Evolutionary conservation across 192 early-diverging fungal genomes (phyloP).

Genomic region (Backusella macrospora): DNA sequence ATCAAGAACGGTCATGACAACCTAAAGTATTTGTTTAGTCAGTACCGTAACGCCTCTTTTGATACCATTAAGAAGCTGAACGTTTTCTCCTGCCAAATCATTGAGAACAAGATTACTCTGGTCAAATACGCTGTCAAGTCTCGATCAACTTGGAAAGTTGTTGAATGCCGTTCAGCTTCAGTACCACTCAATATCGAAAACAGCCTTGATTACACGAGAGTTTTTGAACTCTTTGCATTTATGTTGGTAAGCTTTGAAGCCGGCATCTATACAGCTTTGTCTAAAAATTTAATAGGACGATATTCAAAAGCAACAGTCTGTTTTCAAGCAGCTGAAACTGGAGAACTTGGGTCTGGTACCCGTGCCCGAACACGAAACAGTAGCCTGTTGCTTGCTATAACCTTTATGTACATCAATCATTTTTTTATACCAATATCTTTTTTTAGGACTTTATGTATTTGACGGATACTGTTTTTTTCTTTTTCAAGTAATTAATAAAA

Average conservation of each 20-base stretch:
- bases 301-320: neutral
- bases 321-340: neutral
- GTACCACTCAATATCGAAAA: neutral
- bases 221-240: neutral
- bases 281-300: neutral
- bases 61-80: neutral
- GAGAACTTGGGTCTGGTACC: neutral
- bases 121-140: neutral
- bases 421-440: no score
- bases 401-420: neutral
- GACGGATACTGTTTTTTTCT: no score
- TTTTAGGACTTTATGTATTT: no score
- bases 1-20: conserved; percentile 6
- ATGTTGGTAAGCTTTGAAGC: neutral
- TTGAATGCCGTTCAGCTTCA: neutral
- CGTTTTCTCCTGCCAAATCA: neutral
- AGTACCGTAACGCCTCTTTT: neutral
- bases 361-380: neutral
- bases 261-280: neutral
- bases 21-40: neutral
- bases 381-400: neutral
- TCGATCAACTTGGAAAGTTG: neutral
- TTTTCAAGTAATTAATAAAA: no score
- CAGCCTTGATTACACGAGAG: neutral
- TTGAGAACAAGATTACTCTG: neutral